Conservation (phyloP, 2,329 filamentous ascomycete genomes). For the Rutstroemia sp. region DNA sequence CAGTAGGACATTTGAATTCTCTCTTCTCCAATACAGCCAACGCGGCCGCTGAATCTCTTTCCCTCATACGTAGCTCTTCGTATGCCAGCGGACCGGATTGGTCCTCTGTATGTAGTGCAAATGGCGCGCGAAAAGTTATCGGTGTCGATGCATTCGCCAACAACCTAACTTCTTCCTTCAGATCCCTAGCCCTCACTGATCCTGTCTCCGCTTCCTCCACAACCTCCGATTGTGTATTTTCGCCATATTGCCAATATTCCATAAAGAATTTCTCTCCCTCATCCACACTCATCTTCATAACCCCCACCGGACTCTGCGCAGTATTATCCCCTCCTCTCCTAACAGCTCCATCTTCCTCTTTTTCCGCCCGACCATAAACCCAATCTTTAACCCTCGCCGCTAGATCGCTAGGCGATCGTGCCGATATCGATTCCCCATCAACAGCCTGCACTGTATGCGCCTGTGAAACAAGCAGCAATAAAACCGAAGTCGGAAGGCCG, state of each 20-base stretch:
- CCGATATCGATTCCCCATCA: slow-evolving; percentile 15
- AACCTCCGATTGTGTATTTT: slow-evolving; percentile 9
- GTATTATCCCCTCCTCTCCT: slow-evolving; percentile 32
- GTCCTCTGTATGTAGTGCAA: slow-evolving; percentile 39
- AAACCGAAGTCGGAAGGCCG: slow-evolving; percentile 37
- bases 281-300: slow-evolving; percentile 66
- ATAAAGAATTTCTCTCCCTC: slow-evolving; percentile 67
- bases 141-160: slow-evolving; percentile 19
- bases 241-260: slow-evolving; percentile 46
- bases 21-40: slow-evolving; percentile 46
- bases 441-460: slow-evolving; percentile 29
- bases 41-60: slow-evolving; percentile 28
- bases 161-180: slow-evolving; percentile 18
- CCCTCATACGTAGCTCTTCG: slow-evolving; percentile 15
- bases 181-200: slow-evolving; percentile 15
- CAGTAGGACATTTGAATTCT: slow-evolving; percentile 57
- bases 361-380: slow-evolving; percentile 37
- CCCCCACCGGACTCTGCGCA: slow-evolving; percentile 45
- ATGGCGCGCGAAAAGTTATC: slow-evolving; percentile 41
- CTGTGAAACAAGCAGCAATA: slow-evolving; percentile 38
- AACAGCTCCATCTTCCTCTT: slow-evolving; percentile 34
- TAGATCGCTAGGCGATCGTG: slow-evolving; percentile 39
- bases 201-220: neutral
- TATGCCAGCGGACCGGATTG: neutral
- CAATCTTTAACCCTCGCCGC: slow-evolving; percentile 39